Evolutionary conservation across 1,284 basidiomycete species (phyloP).

Genomic region (Moesziomyces sp.): DNA sequence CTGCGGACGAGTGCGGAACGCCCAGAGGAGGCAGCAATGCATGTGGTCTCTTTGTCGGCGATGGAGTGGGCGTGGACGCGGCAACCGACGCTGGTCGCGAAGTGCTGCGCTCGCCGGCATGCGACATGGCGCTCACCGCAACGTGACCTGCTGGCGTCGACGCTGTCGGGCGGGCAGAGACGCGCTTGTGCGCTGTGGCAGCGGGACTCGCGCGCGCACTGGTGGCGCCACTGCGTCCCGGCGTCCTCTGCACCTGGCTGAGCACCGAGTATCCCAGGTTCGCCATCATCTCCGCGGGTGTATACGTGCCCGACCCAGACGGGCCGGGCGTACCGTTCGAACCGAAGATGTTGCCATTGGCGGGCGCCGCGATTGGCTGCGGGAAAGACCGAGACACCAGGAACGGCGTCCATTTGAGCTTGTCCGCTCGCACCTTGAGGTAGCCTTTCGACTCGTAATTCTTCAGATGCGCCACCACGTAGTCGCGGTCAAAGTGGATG

Average conservation of each 20-base stretch:
- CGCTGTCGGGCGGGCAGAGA: not conserved
- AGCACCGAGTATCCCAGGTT: constrained; percentile 47
- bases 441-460: constrained; percentile 84
- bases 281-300: constrained; percentile 37
- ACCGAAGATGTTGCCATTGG: constrained; percentile 9
- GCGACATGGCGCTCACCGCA: constrained; percentile 1
- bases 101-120: not conserved
- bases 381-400: constrained; percentile 74
- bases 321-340: constrained; percentile 30
- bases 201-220: constrained; percentile 26
- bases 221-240: constrained; percentile 15
- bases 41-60: not conserved
- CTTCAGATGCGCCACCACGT: constrained; percentile 77
- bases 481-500: constrained; percentile 79
- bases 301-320: constrained; percentile 27
- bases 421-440: constrained; percentile 81
- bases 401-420: constrained; percentile 95
- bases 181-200: constrained; percentile 13
- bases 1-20: not conserved
- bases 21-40: not conserved
- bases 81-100: not conserved
- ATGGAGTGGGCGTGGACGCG: not conserved
- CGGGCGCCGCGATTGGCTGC: constrained; percentile 20
- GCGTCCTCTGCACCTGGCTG: constrained; percentile 29
- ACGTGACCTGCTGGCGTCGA: constrained; percentile 1